Percentiles rank a stretch among this genome's conserved stretches.
These are phyloP conservation scores for Solanum pinnatisectum DNA, from an alignment of 257 asterid species.

Conservation along the genomic window DNA sequence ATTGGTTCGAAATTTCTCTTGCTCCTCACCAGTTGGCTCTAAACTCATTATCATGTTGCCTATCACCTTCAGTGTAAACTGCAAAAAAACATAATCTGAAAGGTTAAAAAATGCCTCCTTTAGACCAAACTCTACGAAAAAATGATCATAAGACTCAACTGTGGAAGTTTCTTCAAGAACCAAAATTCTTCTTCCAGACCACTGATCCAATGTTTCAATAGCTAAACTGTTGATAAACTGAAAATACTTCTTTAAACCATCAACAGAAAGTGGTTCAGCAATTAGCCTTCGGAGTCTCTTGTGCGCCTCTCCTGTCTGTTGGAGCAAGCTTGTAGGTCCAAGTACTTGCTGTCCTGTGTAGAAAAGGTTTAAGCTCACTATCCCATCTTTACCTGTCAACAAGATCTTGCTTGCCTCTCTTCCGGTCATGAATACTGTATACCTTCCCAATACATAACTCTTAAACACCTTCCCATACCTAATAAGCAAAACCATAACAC, in stretches of 20 bases:
- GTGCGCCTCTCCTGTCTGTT: conserved; percentile 74
- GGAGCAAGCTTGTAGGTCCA: conserved; percentile 77
- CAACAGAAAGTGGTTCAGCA: conserved; percentile 69
- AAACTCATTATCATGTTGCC: conserved; percentile 92
- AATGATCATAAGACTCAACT: conserved; percentile 21
- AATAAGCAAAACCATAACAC: background rate
- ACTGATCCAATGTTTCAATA: conserved; percentile 53
- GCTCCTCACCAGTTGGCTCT: conserved; percentile 75
- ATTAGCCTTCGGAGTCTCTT: conserved; percentile 58
- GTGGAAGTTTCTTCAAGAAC: conserved; percentile 81
- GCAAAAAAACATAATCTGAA: conserved; percentile 11
- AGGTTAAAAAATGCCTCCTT: conserved; percentile 1
- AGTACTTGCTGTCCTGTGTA: conserved; percentile 82
- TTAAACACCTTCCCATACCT: conserved; percentile 94
- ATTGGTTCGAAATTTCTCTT: conserved; percentile 63
- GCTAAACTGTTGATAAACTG: conserved; percentile 64
- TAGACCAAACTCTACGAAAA: background rate
- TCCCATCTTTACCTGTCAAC: conserved; percentile 78
- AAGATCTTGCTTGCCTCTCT: conserved; percentile 69
- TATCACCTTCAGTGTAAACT: conserved; percentile 82
- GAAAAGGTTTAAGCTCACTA: conserved; percentile 70
- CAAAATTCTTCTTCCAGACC: conserved; percentile 40
- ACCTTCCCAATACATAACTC: conserved; percentile 67
- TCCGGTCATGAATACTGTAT: conserved; percentile 70
- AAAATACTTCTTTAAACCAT: conserved; percentile 57